A percentile compares a stretch with the other conserved stretches of the same genome.
These are phyloP conservation scores for Thalassiosira hispida DNA, from an alignment of 352 stramenopile genomes.

Conservation along the genomic window DNA sequence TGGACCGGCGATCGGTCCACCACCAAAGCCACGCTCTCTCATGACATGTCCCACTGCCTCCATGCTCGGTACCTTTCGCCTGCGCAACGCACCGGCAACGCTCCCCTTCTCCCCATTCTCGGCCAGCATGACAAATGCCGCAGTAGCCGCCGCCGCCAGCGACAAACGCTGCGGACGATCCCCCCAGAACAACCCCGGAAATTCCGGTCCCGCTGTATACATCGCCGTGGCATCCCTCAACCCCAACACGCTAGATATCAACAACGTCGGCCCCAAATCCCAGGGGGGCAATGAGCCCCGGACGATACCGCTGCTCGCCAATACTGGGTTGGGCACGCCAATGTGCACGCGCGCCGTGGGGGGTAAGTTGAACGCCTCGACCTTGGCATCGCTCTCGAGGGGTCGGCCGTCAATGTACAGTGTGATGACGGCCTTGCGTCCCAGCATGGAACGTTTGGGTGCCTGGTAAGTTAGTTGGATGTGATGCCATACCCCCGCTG, in stretches of 20 bases:
- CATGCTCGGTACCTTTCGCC: constrained; percentile 77
- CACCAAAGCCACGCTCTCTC: constrained; percentile 60
- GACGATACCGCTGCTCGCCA: constrained; percentile 78
- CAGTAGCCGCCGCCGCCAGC: constrained; percentile 77
- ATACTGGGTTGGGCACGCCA: constrained; percentile 78
- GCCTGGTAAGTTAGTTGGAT: constrained; percentile 82
- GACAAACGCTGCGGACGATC: constrained; percentile 82
- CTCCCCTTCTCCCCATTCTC: constrained; percentile 82
- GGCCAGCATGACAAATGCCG: constrained; percentile 78
- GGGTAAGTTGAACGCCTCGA: constrained; percentile 81
- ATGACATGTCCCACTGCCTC: constrained; percentile 80
- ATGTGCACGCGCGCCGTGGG: constrained; percentile 79
- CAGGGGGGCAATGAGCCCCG: constrained; percentile 73
- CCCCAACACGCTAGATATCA: constrained; percentile 75
- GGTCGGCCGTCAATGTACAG: constrained; percentile 83
- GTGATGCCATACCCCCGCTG: constrained; percentile 83
- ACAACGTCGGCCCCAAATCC: constrained; percentile 77
- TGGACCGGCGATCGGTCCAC: constrained; percentile 35
- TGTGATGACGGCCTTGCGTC: constrained; percentile 77
- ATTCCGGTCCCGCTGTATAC: constrained; percentile 81
- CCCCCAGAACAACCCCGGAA: constrained; percentile 84
- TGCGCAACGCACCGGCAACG: constrained; percentile 74
- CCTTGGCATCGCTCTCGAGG: constrained; percentile 81
- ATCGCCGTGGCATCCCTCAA: constrained; percentile 80
- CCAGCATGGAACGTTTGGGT: constrained; percentile 81